Base-by-base conservation (phyloP, 805 yeast genomes). In the Yarrowia porcina region DNA sequence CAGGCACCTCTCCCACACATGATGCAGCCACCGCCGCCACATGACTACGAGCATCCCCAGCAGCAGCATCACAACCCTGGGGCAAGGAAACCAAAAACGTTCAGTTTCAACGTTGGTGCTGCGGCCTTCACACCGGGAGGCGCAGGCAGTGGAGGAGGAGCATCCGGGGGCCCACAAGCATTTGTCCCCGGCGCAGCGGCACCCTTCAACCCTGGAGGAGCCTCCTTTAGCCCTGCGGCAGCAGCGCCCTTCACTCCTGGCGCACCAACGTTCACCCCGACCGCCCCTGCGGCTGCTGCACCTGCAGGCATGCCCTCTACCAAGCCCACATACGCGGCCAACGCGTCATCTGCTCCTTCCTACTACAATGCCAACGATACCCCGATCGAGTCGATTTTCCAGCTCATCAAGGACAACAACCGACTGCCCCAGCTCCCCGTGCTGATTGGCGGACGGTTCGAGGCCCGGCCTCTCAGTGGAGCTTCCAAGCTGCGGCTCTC, bases 301-400 rank as follows among this genome's bases (percentile, higher is more conserved):
- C 39, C 56, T 3, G 18, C 28, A 15, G 39, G 39, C 42, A 50
- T 50, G 41, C 57, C 57, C 12, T 10, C 56, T 12, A 33, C 57
- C 18, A 25, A 10, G 17, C 61, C 61, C 30, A 39, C 61, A 20
- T 56, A 56, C 30, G 36, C 30, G 2, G 30, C 11, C 30, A 39
- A 17, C 49, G 4, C 39, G 20, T 15, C 47, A n/a, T 32, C 30
- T 27, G 20, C 61, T 13, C 27, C 61, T 4, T 39, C 35, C 21
- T 39, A 28, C 47, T 39, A 38, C 39, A 20, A 15, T 17, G 35
- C 49, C 30, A 20, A 27, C 28, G 61, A 56, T 30, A 56, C 61
- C 39, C 61, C 61, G 36, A 56, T 56, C 49, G 61, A 56, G 36
- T 41, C 47, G 39, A 56, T 56, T 39, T 56, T 56, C 61, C 49